These are phyloP conservation scores for Piloderma croceum DNA, from an alignment of 768 basidiomycete genomes.

Conservation along the genomic window DNA sequence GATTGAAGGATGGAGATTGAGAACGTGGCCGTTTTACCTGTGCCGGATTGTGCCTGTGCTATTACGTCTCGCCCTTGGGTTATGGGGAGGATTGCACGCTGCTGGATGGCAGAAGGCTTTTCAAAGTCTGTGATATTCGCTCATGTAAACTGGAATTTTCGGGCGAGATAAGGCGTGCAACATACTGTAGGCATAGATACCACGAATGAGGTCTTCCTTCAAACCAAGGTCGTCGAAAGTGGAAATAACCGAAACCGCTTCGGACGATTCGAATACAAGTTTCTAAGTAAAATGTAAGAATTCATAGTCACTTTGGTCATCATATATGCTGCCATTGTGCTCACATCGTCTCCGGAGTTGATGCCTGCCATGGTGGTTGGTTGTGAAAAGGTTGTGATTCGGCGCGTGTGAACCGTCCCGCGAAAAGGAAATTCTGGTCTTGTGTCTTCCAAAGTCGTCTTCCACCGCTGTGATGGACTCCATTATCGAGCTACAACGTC, in stretches of 20 bases:
- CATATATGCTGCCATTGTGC: too few species aligned
- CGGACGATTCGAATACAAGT: conserved; percentile 94
- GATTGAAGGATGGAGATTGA: conserved; percentile 97
- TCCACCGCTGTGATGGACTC: conserved; percentile 68
- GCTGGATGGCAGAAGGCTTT: conserved; percentile 98
- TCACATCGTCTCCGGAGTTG: conserved; percentile 80
- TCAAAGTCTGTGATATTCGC: conserved; percentile 79
- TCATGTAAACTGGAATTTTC: conserved; percentile 1
- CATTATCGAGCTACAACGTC: conserved; percentile 87
- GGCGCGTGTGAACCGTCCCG: too few species aligned
- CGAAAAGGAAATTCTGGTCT: too few species aligned
- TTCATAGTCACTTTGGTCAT: conserved; percentile 8
- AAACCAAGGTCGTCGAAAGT: conserved; percentile 87
- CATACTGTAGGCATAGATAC: conserved; percentile 96
- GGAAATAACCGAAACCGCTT: conserved; percentile 82
- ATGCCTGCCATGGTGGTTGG: conserved; percentile 81
- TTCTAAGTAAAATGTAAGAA: conserved; percentile 41
- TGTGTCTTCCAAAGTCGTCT: conserved; percentile 4
- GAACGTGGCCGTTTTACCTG: conserved; percentile 99
- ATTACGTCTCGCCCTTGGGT: conserved; percentile 96
- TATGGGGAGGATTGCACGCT: conserved; percentile 95
- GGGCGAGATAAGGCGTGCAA: conserved; percentile 9
- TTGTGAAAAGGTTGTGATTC: conserved; percentile 38
- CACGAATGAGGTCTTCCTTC: conserved; percentile 92
- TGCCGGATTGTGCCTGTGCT: conserved; percentile 98